Evolutionary conservation across 306 rosid genomes (phyloP), one percentile per base, ranked within the genome.

Genomic region (Acacia confusa): DNA sequence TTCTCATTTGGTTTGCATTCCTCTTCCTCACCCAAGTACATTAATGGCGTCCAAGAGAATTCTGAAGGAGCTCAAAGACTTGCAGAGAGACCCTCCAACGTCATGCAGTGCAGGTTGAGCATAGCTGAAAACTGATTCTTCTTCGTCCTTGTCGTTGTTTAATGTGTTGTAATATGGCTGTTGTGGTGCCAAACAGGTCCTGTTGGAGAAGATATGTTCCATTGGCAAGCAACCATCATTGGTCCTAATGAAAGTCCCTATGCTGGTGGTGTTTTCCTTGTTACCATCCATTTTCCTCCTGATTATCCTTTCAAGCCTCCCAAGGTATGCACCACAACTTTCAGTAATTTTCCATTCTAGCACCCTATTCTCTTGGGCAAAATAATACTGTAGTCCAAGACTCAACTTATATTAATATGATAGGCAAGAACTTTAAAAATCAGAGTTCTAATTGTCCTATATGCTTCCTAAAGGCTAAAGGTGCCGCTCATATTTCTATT

Each of bases 241-340:
- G 99, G 97, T 84, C 99, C 99, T 76, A 90, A 87, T 84, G 99
- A 95, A n/a, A 91, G 99, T 78, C 97, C 99, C 45, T 95, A 93
- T 80, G 87, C 97, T 60, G 95, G 97, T 27, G 99, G 99, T 6
- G 97, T 95, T 78, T 95, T 95, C 84, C 91, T 95, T 77, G 97
- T 91, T 0, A 87, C 88, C 14, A 95, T 95, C 83, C 95, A 95
- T 88, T 95, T 95, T 57, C 97, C 92, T 78, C 97, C 97, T 61
- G 99, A 95, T 85, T 93, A 95, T 84, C 99, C 99, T 61, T 93
- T 95, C 91, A 95, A 95, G 86, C 99, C 97, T 78, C 99, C 99
- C 28, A 93, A 91, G 97, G 97, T 94, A 87, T 52, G 25, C 32
- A 20, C 61, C 81, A 79, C 81, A 14, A 32, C 78, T 66, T 27